A percentile compares a stretch with the other conserved stretches of the same genome.
phyloP scores from a whole-genome alignment of 2,329 filamentous ascomycete species.

The Ilyonectria mors-panacis region DNA sequence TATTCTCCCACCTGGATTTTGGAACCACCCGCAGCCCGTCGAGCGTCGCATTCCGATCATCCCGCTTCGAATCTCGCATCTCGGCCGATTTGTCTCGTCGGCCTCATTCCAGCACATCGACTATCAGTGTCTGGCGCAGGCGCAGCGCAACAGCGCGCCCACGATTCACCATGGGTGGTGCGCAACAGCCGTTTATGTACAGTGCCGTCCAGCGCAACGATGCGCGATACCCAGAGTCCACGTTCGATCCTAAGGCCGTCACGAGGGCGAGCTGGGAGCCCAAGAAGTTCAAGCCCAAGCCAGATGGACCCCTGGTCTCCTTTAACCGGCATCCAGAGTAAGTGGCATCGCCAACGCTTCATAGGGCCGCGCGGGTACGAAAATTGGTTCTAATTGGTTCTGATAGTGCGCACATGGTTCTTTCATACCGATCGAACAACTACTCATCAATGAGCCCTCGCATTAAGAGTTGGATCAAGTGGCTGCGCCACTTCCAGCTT shows the following conservation, averaged over 20 bases:
- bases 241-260: slow-evolving; percentile 90
- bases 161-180: slow-evolving; percentile 46
- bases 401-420: slow-evolving; percentile 72
- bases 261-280: slow-evolving; percentile 84
- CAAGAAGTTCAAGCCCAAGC: slow-evolving; percentile 73
- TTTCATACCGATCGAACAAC: slow-evolving; percentile 73
- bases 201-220: slow-evolving; percentile 66
- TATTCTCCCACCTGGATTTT: slow-evolving; percentile 20
- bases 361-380: background rate
- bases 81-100: slow-evolving; percentile 2
- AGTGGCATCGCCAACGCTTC: slow-evolving; percentile 48
- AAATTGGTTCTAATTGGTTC: slow-evolving; percentile 25
- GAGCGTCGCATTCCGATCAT: slow-evolving; percentile 15
- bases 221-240: slow-evolving; percentile 66
- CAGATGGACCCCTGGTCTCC: slow-evolving; percentile 81
- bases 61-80: slow-evolving; percentile 2
- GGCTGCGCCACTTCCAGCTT: slow-evolving; percentile 78
- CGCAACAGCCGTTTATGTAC: slow-evolving; percentile 79
- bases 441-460: slow-evolving; percentile 77
- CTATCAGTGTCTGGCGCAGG: background rate
- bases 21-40: background rate
- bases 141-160: slow-evolving; percentile 33
- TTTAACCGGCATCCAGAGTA: slow-evolving; percentile 93
- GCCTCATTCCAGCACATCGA: slow-evolving; percentile 21
- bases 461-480: slow-evolving; percentile 80